These are phyloP conservation scores for Hypoxylon sp. DNA, from an alignment of 2,329 filamentous ascomycete species.

Conservation along the genomic window DNA sequence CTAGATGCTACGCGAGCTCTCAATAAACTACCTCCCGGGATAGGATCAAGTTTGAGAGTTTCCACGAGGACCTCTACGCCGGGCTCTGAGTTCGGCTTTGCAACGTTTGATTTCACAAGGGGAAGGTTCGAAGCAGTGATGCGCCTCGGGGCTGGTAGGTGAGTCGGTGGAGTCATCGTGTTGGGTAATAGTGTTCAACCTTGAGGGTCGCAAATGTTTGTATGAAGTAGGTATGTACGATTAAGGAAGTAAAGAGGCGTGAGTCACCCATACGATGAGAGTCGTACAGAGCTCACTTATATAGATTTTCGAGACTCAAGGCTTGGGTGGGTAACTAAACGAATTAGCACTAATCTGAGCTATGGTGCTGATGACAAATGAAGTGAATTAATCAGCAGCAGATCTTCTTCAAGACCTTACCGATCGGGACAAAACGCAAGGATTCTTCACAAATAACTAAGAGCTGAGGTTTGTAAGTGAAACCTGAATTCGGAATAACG, in stretches of 20 bases:
- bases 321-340: constrained; percentile 5
- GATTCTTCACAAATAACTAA: constrained; percentile 3
- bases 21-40: constrained; percentile 42
- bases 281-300: constrained; percentile 28
- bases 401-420: constrained; percentile 18
- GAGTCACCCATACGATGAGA: background rate
- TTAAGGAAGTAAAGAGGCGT: constrained; percentile 5
- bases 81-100: constrained; percentile 45
- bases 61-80: constrained; percentile 51
- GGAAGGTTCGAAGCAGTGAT: constrained; percentile 51
- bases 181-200: constrained; percentile 1
- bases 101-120: constrained; percentile 31
- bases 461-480: constrained; percentile 7
- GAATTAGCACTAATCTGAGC: constrained; percentile 2
- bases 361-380: constrained; percentile 36
- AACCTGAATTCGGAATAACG: constrained; percentile 5
- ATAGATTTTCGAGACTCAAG: constrained; percentile 14
- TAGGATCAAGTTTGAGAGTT: constrained; percentile 43
- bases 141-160: constrained; percentile 46
- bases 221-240: background rate
- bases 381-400: constrained; percentile 33
- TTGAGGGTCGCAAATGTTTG: constrained; percentile 5
- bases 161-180: constrained; percentile 30
- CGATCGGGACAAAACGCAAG: constrained; percentile 10
- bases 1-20: constrained; percentile 48